Evolutionary conservation across 2,329 filamentous ascomycete genomes (phyloP).

Genomic region (Aspergillus pseudoterreus): DNA sequence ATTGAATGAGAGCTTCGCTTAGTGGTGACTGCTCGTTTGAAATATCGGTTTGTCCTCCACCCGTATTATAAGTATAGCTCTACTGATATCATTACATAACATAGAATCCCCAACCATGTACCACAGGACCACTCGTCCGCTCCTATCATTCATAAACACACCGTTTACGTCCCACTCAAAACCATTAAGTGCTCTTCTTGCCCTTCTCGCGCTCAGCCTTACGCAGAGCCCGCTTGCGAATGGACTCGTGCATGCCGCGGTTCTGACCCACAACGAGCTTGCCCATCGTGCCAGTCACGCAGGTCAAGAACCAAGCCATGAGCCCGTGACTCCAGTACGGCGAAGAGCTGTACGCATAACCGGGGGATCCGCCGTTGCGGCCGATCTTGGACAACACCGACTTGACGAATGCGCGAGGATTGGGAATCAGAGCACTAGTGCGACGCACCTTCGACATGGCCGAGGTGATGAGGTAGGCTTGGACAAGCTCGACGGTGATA

Average conservation of each 20-base stretch:
- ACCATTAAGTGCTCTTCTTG: slow-evolving; percentile 38
- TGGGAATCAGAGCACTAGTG: slow-evolving; percentile 73
- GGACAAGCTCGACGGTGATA: slow-evolving; percentile 84
- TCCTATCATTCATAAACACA: neutral
- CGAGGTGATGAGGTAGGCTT: slow-evolving; percentile 89
- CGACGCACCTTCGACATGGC: slow-evolving; percentile 96
- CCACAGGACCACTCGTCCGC: neutral
- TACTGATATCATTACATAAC: no score
- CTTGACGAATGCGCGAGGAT: slow-evolving; percentile 75
- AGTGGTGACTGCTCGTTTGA: no score
- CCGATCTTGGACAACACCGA: slow-evolving; percentile 78
- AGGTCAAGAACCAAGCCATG: slow-evolving; percentile 76
- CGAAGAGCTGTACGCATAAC: slow-evolving; percentile 77
- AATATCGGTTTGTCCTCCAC: no score
- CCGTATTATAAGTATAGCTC: no score
- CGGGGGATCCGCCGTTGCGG: slow-evolving; percentile 69
- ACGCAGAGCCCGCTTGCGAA: slow-evolving; percentile 74
- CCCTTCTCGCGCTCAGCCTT: slow-evolving; percentile 79
- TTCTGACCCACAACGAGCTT: slow-evolving; percentile 58
- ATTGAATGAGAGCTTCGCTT: no score
- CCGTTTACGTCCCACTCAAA: neutral
- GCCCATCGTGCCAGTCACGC: slow-evolving; percentile 57
- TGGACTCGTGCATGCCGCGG: slow-evolving; percentile 72
- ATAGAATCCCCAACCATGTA: no score
- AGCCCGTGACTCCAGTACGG: slow-evolving; percentile 91